These are phyloP conservation scores for Inga leiocalycina DNA, from an alignment of 306 rosid species.

Conservation along the genomic window DNA sequence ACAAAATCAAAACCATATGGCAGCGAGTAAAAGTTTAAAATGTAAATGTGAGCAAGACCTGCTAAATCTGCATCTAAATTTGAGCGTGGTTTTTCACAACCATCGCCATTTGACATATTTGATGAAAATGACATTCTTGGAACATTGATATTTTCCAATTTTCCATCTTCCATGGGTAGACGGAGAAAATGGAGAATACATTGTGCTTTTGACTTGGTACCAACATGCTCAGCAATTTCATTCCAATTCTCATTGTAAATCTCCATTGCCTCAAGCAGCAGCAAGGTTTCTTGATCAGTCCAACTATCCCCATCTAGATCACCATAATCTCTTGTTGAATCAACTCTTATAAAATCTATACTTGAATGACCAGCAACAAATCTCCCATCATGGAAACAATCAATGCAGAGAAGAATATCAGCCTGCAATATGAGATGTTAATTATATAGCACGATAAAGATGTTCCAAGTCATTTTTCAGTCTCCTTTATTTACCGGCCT, in stretches of 20 bases:
- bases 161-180: conserved; percentile 89
- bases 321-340: conserved; percentile 71
- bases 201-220: conserved; percentile 96
- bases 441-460: conserved; percentile 31
- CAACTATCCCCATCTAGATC: conserved; percentile 89
- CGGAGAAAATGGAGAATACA: conserved; percentile 99
- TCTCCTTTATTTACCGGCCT: conserved; percentile 24
- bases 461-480: conserved; percentile 16
- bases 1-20: conserved; percentile 39
- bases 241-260: conserved; percentile 91
- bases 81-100: conserved; percentile 47
- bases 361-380: conserved; percentile 88
- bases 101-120: conserved; percentile 52
- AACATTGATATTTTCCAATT: conserved; percentile 86
- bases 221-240: conserved; percentile 92
- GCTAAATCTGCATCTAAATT: conserved; percentile 71
- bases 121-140: conserved; percentile 60
- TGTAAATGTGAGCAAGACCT: conserved; percentile 53
- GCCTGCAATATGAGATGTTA: conserved; percentile 57
- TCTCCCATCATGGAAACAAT: conserved; percentile 93
- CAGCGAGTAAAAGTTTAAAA: conserved; percentile 24
- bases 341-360: conserved; percentile 71
- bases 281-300: conserved; percentile 95
- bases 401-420: conserved; percentile 78
- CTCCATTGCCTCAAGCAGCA: conserved; percentile 95